Evolutionary conservation across 371 early-diverging fungal genomes (phyloP).

Genomic region (Zychaea mexicana): DNA sequence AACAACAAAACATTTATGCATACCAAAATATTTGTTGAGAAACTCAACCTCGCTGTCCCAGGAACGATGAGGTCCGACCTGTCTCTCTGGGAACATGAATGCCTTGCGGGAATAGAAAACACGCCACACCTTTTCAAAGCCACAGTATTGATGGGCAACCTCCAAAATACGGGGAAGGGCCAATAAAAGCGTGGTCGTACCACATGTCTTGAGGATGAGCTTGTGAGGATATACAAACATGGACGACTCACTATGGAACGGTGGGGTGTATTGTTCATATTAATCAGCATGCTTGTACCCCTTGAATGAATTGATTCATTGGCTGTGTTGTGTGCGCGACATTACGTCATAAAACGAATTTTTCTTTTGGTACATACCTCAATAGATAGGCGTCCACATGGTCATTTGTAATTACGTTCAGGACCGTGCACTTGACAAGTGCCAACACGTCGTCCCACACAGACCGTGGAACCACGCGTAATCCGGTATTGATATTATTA

Average conservation of each 20-base stretch:
- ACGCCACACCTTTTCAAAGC: slow-evolving; percentile 75
- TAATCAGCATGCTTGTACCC: not conserved
- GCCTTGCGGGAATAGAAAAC: slow-evolving; percentile 95
- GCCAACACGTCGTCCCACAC: slow-evolving; percentile 91
- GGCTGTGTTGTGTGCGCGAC: not conserved
- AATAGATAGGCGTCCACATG: slow-evolving; percentile 89
- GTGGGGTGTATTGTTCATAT: not conserved
- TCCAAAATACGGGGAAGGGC: slow-evolving; percentile 84
- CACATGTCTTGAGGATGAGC: slow-evolving; percentile 95
- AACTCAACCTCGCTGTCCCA: slow-evolving; percentile 90
- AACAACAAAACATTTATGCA: slow-evolving; percentile 3
- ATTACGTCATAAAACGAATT: slow-evolving; percentile 1
- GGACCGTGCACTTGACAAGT: slow-evolving; percentile 90
- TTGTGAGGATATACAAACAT: slow-evolving; percentile 96
- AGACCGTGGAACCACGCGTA: slow-evolving; percentile 73
- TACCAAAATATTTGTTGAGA: slow-evolving; percentile 72
- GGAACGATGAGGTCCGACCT: slow-evolving; percentile 84
- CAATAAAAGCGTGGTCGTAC: slow-evolving; percentile 90
- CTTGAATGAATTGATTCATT: not conserved
- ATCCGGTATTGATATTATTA: too few species aligned
- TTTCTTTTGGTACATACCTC: slow-evolving; percentile 47
- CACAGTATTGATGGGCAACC: slow-evolving; percentile 75
- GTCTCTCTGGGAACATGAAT: slow-evolving; percentile 94
- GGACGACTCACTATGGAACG: slow-evolving; percentile 78
- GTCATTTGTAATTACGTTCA: slow-evolving; percentile 80